Percentiles rank a stretch among this genome's conserved stretches.
These are phyloP conservation scores for Cercospora canescens DNA, from an alignment of 2,329 filamentous ascomycete species.

Conservation along the genomic window DNA sequence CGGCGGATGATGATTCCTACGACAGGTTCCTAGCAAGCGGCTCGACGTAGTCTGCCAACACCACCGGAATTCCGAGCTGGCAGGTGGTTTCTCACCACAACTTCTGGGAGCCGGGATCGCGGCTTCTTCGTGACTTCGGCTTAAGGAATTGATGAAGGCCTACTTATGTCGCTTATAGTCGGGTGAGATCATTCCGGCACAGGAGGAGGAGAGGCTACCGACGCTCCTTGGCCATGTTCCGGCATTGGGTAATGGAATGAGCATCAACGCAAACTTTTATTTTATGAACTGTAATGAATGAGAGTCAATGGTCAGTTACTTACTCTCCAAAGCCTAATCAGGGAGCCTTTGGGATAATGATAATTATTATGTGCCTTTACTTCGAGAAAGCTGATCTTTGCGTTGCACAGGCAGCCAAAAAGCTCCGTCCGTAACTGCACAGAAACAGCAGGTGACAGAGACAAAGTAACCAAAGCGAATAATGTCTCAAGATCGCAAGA, in stretches of 20 bases:
- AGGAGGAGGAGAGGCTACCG: not conserved
- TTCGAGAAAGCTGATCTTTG: not conserved
- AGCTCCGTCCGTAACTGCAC: not conserved
- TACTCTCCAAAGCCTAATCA: not conserved
- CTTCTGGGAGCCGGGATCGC: not conserved
- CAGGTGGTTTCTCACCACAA: not conserved
- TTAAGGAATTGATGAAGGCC: not conserved
- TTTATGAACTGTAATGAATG: not conserved
- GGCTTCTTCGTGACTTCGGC: not conserved
- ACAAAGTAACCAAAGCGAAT: not conserved
- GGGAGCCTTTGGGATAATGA: not conserved
- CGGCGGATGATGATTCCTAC: too few species aligned
- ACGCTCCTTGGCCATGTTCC: not conserved
- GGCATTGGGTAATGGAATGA: not conserved
- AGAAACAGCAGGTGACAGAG: not conserved
- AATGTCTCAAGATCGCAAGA: not conserved
- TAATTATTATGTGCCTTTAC: too few species aligned
- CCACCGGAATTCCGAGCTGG: not conserved
- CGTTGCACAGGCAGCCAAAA: too few species aligned
- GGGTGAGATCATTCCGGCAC: not conserved
- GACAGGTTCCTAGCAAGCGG: too few species aligned
- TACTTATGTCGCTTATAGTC: not conserved
- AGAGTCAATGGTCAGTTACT: not conserved
- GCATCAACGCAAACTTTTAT: not conserved
- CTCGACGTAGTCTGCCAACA: too few species aligned